Conservation (phyloP, 2,329 filamentous ascomycete species). For the Elsinoe fawcettii region DNA sequence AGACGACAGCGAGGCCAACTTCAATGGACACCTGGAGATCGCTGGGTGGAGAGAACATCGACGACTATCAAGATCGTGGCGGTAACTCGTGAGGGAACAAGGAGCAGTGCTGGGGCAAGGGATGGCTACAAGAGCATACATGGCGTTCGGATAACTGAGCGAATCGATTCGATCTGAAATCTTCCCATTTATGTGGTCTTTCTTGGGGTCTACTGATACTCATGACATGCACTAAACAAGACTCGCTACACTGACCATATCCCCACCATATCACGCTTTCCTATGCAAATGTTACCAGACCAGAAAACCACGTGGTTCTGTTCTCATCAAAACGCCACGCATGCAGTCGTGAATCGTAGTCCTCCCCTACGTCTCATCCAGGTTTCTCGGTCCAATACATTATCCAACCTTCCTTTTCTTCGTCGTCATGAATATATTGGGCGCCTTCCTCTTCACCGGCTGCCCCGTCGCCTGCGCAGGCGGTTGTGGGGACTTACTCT, state of each 20-base stretch:
- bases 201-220: not conserved
- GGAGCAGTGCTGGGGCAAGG: not conserved
- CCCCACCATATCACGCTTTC: not conserved
- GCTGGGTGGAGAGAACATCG: no score
- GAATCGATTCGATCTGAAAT: conserved; percentile 1
- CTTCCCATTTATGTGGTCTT: not conserved
- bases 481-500: conserved; percentile 4
- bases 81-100: not conserved
- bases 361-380: no score
- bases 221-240: not conserved
- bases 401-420: conserved; percentile 9
- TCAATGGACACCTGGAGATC: no score
- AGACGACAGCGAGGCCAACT: no score
- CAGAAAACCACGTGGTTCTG: not conserved
- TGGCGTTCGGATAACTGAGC: conserved; percentile 8
- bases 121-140: not conserved
- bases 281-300: not conserved
- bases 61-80: no score
- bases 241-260: not conserved
- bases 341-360: not conserved
- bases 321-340: not conserved
- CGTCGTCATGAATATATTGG: conserved; percentile 13
- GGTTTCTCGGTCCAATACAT: not conserved
- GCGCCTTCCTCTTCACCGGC: conserved; percentile 13
- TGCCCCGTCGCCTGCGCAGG: not conserved